Percentiles rank a stretch among this genome's conserved stretches.
phyloP scores from a whole-genome alignment of 1,139 yeast species.

The Spencermartinsiella ligniputridi region DNA sequence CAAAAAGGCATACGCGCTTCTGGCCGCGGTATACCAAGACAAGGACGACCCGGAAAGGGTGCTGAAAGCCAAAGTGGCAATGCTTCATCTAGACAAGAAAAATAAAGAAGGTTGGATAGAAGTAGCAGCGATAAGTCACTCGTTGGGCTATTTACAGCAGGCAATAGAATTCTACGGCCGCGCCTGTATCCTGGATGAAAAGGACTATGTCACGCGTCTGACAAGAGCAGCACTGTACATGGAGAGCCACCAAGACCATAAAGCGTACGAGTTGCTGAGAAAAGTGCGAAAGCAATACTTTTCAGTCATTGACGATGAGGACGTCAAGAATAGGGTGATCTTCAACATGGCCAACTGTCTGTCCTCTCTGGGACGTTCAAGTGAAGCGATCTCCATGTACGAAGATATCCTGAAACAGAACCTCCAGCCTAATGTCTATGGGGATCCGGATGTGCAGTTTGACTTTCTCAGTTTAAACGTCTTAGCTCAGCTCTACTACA shows the following conservation, averaged over 20 bases:
- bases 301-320: slow-evolving; percentile 20
- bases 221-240: slow-evolving; percentile 61
- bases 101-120: slow-evolving; percentile 81
- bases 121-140: slow-evolving; percentile 71
- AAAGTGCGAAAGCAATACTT: slow-evolving; percentile 60
- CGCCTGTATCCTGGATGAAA: slow-evolving; percentile 22
- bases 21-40: slow-evolving; percentile 77
- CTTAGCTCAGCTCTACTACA: slow-evolving; percentile 69
- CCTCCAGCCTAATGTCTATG: slow-evolving; percentile 23
- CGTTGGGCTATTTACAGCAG: slow-evolving; percentile 69
- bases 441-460: slow-evolving; percentile 39
- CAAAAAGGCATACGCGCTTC: slow-evolving; percentile 75
- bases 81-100: slow-evolving; percentile 75
- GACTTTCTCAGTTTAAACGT: slow-evolving; percentile 89
- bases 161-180: slow-evolving; percentile 69
- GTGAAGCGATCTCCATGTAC: slow-evolving; percentile 79
- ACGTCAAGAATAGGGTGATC: slow-evolving; percentile 49
- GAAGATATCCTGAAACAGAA: slow-evolving; percentile 33
- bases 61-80: slow-evolving; percentile 76
- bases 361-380: slow-evolving; percentile 66
- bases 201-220: slow-evolving; percentile 25
- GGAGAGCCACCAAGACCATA: slow-evolving; percentile 56
- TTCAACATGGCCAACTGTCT: slow-evolving; percentile 74
- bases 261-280: slow-evolving; percentile 74
- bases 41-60: slow-evolving; percentile 67